Evolutionary conservation across 768 basidiomycete genomes (phyloP), one percentile per base, ranked within the genome.

Genomic region (Pisolithus sp.): DNA sequence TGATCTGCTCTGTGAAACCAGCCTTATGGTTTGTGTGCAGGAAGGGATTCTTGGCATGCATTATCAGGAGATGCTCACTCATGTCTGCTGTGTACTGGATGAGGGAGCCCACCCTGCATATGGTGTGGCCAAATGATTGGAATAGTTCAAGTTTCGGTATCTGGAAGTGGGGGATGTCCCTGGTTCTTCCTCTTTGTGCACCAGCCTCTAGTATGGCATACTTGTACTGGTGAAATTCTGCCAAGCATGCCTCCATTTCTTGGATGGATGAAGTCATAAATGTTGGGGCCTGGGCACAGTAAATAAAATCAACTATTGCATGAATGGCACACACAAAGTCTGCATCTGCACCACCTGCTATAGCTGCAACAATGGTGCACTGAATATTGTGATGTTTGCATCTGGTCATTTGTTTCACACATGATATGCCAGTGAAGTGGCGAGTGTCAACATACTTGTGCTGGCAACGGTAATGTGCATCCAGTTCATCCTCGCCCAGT

Each of bases 331-430:
- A 23, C 6, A 62, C 21, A 5, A 59, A 48, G 1, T n/a, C 15
- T 2, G 21, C 8, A 2, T 34, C 1, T 9, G 36, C 44, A 2
- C 34, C 24, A 1, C 54, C 43, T 5, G 46, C 24, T 3, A 58
- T 51, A 1, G 41, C 9, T 8, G 50, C 28, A n/a, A 77, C 51
- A 4, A 75, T 55, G 21, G 66, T 67, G 5, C 61, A 49, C 50
- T 76, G 65, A 4, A 76, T 53, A 26, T 76, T 65, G 0, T 64
- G 53, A 46, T 75, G 71, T 24, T 74, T 71, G 2, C 63, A 48
- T 2, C 73, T 72, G 7, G 76, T 74, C 21, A 72, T 68, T 50
- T 76, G 74, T 26, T 74, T 73, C 26, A 76, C 38, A 24, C 5
- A 6, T 61, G 57, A 6, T 67, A 72, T 7, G 75, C 67, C 61